Percentiles rank a stretch among this genome's conserved stretches.
Conservation (phyloP, 2,329 filamentous ascomycete species). For the Septoria petroselini region DNA sequence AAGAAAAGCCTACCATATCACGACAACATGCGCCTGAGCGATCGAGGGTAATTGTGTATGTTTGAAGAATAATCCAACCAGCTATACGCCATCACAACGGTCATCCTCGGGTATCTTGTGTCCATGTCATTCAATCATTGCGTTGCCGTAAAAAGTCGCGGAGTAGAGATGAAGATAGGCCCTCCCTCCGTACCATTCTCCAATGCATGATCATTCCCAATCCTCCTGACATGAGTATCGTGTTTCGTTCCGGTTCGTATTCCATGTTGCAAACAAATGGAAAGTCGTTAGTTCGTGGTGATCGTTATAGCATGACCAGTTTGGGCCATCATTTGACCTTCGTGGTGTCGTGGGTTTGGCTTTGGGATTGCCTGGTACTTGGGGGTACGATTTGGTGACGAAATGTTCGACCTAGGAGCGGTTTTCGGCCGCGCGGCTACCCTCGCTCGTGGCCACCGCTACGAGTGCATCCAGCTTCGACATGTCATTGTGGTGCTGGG, state of each 20-base stretch:
- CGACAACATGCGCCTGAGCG: background rate
- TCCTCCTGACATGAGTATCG: background rate
- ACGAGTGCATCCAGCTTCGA: slow-evolving; percentile 60
- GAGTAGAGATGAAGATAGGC: slow-evolving; percentile 1
- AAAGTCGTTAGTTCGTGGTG: slow-evolving; percentile 12
- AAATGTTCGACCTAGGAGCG: slow-evolving; percentile 17
- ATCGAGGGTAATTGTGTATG: background rate
- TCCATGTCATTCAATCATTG: slow-evolving; percentile 4
- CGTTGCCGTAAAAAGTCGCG: background rate
- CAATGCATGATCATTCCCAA: slow-evolving; percentile 7
- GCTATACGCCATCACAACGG: slow-evolving; percentile 3
- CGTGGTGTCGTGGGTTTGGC: background rate
- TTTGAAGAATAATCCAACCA: background rate
- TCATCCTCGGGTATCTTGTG: slow-evolving; percentile 9
- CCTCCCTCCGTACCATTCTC: background rate
- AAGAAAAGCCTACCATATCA: background rate
- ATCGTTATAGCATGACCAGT: slow-evolving; percentile 10
- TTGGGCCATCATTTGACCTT: background rate
- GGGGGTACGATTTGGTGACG: background rate
- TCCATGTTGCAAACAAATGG: slow-evolving; percentile 5
- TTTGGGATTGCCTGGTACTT: background rate
- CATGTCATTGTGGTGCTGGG: slow-evolving; percentile 47
- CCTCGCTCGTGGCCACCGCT: slow-evolving; percentile 61
- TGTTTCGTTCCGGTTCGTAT: slow-evolving; percentile 12
- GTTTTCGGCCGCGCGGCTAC: slow-evolving; percentile 38